Base-by-base conservation (phyloP, 2,329 filamentous ascomycete genomes). In the Phoma sp. region DNA sequence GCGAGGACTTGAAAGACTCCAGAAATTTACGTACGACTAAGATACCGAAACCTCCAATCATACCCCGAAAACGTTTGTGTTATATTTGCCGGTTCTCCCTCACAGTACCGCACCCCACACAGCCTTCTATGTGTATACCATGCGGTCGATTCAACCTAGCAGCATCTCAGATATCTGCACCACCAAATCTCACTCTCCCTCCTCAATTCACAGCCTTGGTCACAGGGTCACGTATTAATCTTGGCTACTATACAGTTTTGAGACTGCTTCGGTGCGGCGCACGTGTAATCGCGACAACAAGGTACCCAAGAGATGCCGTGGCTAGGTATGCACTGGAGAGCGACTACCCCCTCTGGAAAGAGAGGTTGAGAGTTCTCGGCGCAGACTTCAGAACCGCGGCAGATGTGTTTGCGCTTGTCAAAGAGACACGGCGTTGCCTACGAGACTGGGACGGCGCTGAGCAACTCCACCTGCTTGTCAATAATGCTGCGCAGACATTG, bases 401-500 rank as follows among this genome's bases (percentile, higher is more conserved):
- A 15, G 36, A 39, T 39, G 36, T 39, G 14, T 39, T 39, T 15
- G 20, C 36, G 7, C 21, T 39, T n/a, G 36, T 39, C 20, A 23
- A 26, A 15, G 53, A 29, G 43, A 34, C 20, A n/a, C 15, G 2
- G 1, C 48, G 47, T n/a, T 59, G 55, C 26, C 25, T 61, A 30
- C 26, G 28, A 12, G 34, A n/a, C 15, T 57, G 47, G 48, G 30
- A 42, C 20, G 47, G 58, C n/a, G 15, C 32, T 18, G 46, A 54
- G 7, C 51, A 18, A 28, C 29, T 59, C 23, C 38, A 42, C 30
- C 28, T 39, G 9, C 32, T 57, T 20, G 40, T 57, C 18, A 61
- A 61, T 12, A 61, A 60, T 21, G 58, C 54, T 17, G 58, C 58
- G 11, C 58, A 60, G 33, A 60, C 58, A 12, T 37, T 60, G 28